Evolutionary conservation across 1,139 yeast species (phyloP).

Genomic region (Kodamaea alishanica): DNA sequence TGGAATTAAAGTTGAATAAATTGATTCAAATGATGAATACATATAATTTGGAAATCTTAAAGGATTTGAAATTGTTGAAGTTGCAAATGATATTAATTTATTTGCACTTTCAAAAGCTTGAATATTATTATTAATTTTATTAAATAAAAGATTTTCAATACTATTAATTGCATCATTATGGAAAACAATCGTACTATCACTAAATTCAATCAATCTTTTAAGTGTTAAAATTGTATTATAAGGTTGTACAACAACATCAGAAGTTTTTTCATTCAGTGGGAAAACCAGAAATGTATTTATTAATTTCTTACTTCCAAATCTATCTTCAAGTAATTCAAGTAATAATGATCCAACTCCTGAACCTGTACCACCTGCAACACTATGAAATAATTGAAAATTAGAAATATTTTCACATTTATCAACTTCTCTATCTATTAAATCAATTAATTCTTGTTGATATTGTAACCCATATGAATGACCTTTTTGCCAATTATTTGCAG

Average conservation of each 20-base stretch:
- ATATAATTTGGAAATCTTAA: slow-evolving; percentile 88
- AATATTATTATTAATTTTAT: slow-evolving; percentile 9
- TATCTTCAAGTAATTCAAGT: slow-evolving; percentile 73
- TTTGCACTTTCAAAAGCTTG: slow-evolving; percentile 72
- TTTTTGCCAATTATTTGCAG: slow-evolving; percentile 94
- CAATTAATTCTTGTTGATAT: slow-evolving; percentile 68
- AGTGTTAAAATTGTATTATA: slow-evolving; percentile 84
- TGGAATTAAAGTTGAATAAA: slow-evolving; percentile 79
- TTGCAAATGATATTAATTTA: slow-evolving; percentile 78
- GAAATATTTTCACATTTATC: slow-evolving; percentile 89
- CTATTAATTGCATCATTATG: slow-evolving; percentile 83
- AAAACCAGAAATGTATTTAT: slow-evolving; percentile 84
- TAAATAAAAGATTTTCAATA: slow-evolving; percentile 52
- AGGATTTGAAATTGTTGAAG: slow-evolving; percentile 83
- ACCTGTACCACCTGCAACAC: slow-evolving; percentile 99
- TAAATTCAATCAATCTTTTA: slow-evolving; percentile 72
- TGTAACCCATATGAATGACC: slow-evolving; percentile 78
- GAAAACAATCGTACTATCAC: slow-evolving; percentile 83
- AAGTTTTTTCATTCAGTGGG: slow-evolving; percentile 69
- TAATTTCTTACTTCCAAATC: slow-evolving; percentile 74
- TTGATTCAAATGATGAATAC: slow-evolving; percentile 82
- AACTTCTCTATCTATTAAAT: slow-evolving; percentile 83
- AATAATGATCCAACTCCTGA: slow-evolving; percentile 88
- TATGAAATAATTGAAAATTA: slow-evolving; percentile 86
- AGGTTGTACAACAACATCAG: slow-evolving; percentile 97